Base-by-base conservation (phyloP, 306 rosid genomes). In the Pachyrhizus erosus region DNA sequence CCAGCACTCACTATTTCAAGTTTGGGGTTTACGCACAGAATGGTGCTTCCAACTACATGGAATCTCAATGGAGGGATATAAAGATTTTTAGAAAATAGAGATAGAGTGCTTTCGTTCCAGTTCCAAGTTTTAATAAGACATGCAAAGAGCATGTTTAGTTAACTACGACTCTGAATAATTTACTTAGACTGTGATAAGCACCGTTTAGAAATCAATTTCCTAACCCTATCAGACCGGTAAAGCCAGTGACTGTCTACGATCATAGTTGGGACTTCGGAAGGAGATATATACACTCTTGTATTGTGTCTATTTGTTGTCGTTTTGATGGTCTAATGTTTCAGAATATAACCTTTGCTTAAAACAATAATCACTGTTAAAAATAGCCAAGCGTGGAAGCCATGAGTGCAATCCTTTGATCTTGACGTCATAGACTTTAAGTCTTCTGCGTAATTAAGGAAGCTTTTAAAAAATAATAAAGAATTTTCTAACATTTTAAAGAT, bases 21-120 rank as follows among this genome's bases (percentile, higher is more conserved):
- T 79, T 84, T 46, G 89, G 91, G 23, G 87, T 87, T 61, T 87
- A 89, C 29, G 71, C 84, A 0, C 88, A 87, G 76, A 60, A 83
- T 17, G 82, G 80, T 67, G 72, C 81, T 82, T 89, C 92, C 24
- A 45, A 27, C 60, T 86, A 29, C 80, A 82, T 84, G 85, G 85
- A 91, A 76, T 88, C 86, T 68, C 82, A 13, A 3, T 82, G 86
- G 86, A 68, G 15, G 3, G 66, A 77, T 78, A 85, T 90, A 39
- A 85, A 73, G 82, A 0, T 37, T 37, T 37, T 37, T 37, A 37
- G 0, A 37, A 37, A 37, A 37, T 37, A 37, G 42, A 37, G 1
- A 37, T 37, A 8, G 1, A 37, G 42, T 37, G 42, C 42, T 37
- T 37, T 37, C 42, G 42, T 37, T 37, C 7, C 42, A 37, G 42